A percentile compares a stretch with the other conserved stretches of the same genome.
These are phyloP conservation scores for Ophiosphaerella korrae DNA, from an alignment of 2,329 filamentous ascomycete genomes.

Conservation along the genomic window DNA sequence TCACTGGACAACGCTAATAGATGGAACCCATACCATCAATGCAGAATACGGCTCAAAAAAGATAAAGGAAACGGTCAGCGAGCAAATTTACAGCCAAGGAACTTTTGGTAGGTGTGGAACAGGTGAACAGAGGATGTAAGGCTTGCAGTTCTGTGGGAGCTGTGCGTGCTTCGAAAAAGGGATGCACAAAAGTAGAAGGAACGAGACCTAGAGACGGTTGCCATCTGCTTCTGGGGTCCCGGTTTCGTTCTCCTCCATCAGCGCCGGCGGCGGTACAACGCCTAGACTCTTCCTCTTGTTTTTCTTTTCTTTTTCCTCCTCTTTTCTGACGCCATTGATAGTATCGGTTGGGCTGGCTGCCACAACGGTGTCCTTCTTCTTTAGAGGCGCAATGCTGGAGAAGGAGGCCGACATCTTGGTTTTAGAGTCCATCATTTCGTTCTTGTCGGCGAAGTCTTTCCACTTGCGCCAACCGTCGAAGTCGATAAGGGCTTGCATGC, in stretches of 20 bases:
- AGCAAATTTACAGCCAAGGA: conserved; percentile 28
- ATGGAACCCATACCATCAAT: conserved; percentile 10
- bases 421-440: conserved; percentile 41
- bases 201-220: not conserved
- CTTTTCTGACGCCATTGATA: conserved; percentile 30
- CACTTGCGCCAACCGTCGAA: conserved; percentile 98
- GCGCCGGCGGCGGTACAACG: conserved; percentile 29
- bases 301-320: conserved; percentile 39
- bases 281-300: conserved; percentile 40
- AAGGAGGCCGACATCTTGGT: conserved; percentile 43
- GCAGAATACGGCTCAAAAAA: conserved; percentile 11
- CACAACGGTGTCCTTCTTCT: conserved; percentile 25
- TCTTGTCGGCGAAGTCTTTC: conserved; percentile 72
- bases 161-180: not conserved
- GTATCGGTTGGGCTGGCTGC: conserved; percentile 14
- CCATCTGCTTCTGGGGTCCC: conserved; percentile 28
- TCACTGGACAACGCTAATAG: conserved; percentile 7
- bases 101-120: conserved; percentile 8
- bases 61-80: conserved; percentile 12
- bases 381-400: conserved; percentile 33
- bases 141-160: not conserved
- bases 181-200: not conserved
- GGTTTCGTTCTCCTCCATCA: conserved; percentile 33
- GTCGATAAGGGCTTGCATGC: conserved; percentile 98
- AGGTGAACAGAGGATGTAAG: not conserved